Evolutionary conservation across 441 rosid species (phyloP).

Genomic region (Mallotus repandus): DNA sequence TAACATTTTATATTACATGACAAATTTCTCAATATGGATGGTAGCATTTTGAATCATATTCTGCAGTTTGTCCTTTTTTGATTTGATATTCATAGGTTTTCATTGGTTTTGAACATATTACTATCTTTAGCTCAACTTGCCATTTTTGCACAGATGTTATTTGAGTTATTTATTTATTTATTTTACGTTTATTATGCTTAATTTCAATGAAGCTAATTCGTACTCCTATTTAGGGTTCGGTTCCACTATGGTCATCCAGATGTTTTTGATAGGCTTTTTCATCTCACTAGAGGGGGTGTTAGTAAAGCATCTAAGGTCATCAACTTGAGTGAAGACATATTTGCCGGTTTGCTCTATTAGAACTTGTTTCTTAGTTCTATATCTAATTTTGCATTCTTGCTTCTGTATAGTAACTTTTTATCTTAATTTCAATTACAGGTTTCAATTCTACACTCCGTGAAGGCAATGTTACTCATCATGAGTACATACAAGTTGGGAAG

Average conservation of each 20-base stretch:
- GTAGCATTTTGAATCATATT: background rate
- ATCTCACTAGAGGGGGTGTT: conserved; percentile 97
- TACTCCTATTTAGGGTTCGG: conserved; percentile 70
- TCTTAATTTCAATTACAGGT: conserved; percentile 46
- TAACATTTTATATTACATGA: background rate
- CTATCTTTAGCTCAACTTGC: background rate
- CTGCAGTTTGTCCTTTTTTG: background rate
- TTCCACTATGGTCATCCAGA: conserved; percentile 99
- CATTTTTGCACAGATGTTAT: background rate
- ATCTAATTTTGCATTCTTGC: background rate
- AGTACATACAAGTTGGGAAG: conserved; percentile 99
- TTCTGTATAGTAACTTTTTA: conserved; percentile 18
- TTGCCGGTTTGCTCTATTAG: conserved; percentile 65
- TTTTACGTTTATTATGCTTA: conserved; percentile 3
- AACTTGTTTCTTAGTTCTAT: conserved; percentile 12
- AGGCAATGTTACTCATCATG: conserved; percentile 99
- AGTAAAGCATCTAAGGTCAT: conserved; percentile 98
- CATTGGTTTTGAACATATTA: background rate
- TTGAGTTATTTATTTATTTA: background rate
- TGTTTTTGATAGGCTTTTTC: conserved; percentile 97
- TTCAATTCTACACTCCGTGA: conserved; percentile 98
- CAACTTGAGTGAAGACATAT: conserved; percentile 98
- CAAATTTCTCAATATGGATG: background rate
- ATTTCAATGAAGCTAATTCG: no score
- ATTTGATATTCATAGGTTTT: background rate